Conservation (phyloP, 257 asterid genomes). For the Nicotiana undulata region DNA sequence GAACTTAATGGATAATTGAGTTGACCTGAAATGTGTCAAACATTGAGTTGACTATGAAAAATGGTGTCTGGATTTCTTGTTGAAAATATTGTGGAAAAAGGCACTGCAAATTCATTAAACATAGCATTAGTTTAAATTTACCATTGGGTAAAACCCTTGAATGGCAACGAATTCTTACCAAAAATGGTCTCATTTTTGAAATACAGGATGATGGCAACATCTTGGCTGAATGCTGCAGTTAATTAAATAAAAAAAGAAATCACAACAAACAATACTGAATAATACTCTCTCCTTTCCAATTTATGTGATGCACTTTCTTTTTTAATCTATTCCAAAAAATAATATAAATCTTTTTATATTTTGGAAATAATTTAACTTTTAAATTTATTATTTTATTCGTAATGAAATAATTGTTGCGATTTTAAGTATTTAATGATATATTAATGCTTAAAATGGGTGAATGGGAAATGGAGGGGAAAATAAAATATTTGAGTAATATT, state of each 20-base stretch:
- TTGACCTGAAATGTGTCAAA: slow-evolving; percentile 3
- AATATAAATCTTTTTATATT: too few relatives aligned
- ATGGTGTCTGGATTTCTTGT: slow-evolving; percentile 1
- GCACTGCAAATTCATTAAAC: background rate
- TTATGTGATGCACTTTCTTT: too few relatives aligned
- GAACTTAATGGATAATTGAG: background rate
- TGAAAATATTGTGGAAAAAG: slow-evolving; percentile 1
- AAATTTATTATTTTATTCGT: too few relatives aligned
- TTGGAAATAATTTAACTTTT: too few relatives aligned
- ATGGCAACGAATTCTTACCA: background rate
- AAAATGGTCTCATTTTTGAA: background rate
- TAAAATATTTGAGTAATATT: too few relatives aligned
- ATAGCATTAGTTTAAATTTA: background rate
- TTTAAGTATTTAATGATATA: too few relatives aligned
- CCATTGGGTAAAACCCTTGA: background rate
- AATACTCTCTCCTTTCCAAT: too few relatives aligned
- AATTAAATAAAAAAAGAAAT: background rate
- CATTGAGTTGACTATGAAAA: slow-evolving; percentile 6
- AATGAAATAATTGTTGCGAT: too few relatives aligned
- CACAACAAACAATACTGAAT: background rate
- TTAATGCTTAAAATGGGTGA: too few relatives aligned
- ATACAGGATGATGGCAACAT: background rate
- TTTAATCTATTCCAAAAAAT: too few relatives aligned
- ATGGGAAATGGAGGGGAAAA: too few relatives aligned
- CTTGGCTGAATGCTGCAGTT: background rate